Evolutionary conservation across 2,329 filamentous ascomycete genomes (phyloP).

Genomic region (Chrysosphaeria jannelii): DNA sequence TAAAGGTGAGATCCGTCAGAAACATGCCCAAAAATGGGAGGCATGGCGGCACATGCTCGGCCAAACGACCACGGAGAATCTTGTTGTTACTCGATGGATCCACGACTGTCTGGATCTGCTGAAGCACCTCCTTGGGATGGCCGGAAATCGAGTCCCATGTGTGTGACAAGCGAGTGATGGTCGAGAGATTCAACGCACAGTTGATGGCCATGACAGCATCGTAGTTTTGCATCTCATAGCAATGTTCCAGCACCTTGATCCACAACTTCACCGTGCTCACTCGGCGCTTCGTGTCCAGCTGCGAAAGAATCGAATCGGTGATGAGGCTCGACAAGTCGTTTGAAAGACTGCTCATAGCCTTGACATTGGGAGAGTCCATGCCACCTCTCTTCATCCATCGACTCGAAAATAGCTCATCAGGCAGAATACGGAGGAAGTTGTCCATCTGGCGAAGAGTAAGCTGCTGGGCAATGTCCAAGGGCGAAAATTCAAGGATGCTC

Average conservation of each 20-base stretch:
- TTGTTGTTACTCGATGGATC: slow-evolving; percentile 82
- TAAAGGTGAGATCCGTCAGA: slow-evolving; percentile 79
- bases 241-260: slow-evolving; percentile 79
- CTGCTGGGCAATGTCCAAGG: slow-evolving; percentile 70
- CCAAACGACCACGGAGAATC: slow-evolving; percentile 50
- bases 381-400: slow-evolving; percentile 83
- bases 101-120: slow-evolving; percentile 53
- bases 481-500: slow-evolving; percentile 68
- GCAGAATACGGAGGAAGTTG: slow-evolving; percentile 73
- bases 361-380: slow-evolving; percentile 58
- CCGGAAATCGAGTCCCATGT: slow-evolving; percentile 76
- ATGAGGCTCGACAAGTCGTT: slow-evolving; percentile 84
- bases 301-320: slow-evolving; percentile 65
- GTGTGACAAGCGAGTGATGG: slow-evolving; percentile 58
- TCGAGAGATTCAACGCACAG: slow-evolving; percentile 75
- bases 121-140: slow-evolving; percentile 56
- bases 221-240: slow-evolving; percentile 77
- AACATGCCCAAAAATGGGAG: slow-evolving; percentile 91
- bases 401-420: slow-evolving; percentile 68
- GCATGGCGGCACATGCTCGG: slow-evolving; percentile 70
- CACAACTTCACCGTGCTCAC: slow-evolving; percentile 84
- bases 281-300: slow-evolving; percentile 77
- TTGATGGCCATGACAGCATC: slow-evolving; percentile 93
- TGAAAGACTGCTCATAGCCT: slow-evolving; percentile 75
- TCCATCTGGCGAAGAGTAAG: slow-evolving; percentile 75